Percentiles rank a stretch among this genome's conserved stretches.
These are phyloP conservation scores for Apiotrichum akiyoshidainum DNA, from an alignment of 1,284 basidiomycete species.

Conservation along the genomic window DNA sequence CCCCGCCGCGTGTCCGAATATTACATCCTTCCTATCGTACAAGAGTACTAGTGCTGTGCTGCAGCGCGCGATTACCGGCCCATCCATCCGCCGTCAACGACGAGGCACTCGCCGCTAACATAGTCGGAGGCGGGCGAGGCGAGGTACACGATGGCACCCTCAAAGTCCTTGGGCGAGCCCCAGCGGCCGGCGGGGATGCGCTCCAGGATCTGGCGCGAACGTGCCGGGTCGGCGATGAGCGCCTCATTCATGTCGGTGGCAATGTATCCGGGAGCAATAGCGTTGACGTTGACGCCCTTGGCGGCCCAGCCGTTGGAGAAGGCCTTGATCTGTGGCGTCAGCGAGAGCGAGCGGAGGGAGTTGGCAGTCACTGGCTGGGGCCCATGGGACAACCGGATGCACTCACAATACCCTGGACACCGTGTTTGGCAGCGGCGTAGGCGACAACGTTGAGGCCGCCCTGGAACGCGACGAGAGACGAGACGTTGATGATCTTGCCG, in stretches of 20 bases:
- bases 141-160: conserved; percentile 84
- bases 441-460: conserved; percentile 80
- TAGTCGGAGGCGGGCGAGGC: conserved; percentile 83
- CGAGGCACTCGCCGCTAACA: conserved; percentile 71
- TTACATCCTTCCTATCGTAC: no score
- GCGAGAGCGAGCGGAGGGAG: no score
- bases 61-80: conserved; percentile 17
- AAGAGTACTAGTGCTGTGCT: no score
- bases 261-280: conserved; percentile 86
- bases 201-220: conserved; percentile 80
- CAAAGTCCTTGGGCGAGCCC: conserved; percentile 85
- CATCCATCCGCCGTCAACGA: conserved; percentile 53
- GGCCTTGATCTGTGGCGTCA: conserved; percentile 44
- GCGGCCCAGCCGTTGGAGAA: conserved; percentile 66
- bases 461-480: conserved; percentile 51
- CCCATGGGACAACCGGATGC: no score
- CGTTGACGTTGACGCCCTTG: conserved; percentile 83
- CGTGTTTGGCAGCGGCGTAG: conserved; percentile 83
- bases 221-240: conserved; percentile 47
- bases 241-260: conserved; percentile 65
- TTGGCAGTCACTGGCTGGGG: no score
- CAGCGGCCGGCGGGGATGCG: conserved; percentile 88
- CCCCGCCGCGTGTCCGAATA: no score
- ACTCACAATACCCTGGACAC: conserved; percentile 68
- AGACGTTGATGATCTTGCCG: conserved; percentile 55